These are phyloP conservation scores for Fraxinus greggii DNA, from an alignment of 305 asterid species.

Conservation along the genomic window DNA sequence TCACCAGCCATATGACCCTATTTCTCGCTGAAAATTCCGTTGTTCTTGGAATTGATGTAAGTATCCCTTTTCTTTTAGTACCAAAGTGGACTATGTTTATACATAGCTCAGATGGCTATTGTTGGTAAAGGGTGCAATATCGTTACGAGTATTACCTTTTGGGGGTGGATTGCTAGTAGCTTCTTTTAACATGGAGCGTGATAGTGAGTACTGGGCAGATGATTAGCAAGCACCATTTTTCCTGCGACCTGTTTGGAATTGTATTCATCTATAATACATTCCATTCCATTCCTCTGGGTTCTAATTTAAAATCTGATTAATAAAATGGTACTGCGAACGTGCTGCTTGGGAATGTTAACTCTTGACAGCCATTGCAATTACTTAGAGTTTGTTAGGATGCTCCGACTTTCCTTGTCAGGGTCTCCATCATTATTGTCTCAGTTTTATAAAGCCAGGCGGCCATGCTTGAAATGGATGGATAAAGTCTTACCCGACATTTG, in stretches of 20 bases:
- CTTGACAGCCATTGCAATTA: not conserved
- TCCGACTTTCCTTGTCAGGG: not conserved
- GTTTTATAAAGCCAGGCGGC: not conserved
- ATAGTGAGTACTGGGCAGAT: not conserved
- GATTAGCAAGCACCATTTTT: not conserved
- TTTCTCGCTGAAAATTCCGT: slow-evolving; percentile 73
- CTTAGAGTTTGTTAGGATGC: not conserved
- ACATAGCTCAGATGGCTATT: not conserved
- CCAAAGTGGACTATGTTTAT: not conserved
- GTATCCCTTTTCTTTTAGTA: slow-evolving; percentile 14
- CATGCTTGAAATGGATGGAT: not conserved
- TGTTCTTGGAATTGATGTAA: slow-evolving; percentile 75
- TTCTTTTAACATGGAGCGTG: not conserved
- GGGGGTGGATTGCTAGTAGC: slow-evolving; percentile 3
- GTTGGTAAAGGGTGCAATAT: not conserved
- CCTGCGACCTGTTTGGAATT: not conserved
- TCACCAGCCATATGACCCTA: slow-evolving; percentile 80
- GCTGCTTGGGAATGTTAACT: not conserved
- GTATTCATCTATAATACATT: not conserved
- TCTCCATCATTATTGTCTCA: not conserved
- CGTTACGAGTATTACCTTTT: not conserved
- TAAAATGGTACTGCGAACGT: not conserved
- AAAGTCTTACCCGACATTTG: not conserved
- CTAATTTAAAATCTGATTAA: slow-evolving; percentile 4
- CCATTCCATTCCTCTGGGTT: not conserved